A percentile compares a stretch with the other conserved stretches of the same genome.
These are phyloP conservation scores for Trypanosoma conorhini DNA, from an alignment of 208 protist genomes.

Conservation along the genomic window DNA sequence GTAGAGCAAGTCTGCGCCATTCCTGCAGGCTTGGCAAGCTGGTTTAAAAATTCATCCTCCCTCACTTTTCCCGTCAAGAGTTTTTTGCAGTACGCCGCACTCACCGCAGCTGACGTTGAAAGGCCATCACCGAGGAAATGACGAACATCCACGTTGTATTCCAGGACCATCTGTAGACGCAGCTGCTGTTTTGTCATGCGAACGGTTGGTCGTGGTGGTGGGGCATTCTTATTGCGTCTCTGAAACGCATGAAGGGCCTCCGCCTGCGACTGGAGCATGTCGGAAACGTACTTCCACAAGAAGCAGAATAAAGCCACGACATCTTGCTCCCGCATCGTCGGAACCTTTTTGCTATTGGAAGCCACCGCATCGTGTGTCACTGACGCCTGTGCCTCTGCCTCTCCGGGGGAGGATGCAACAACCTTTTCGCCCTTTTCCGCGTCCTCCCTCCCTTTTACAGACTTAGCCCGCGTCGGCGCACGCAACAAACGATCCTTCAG, in stretches of 20 bases:
- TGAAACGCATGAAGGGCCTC: slow-evolving; percentile 13
- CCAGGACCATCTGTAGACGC: slow-evolving; percentile 33
- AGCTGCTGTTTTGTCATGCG: slow-evolving; percentile 37
- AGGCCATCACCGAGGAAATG: slow-evolving; percentile 29
- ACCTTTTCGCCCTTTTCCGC: background rate
- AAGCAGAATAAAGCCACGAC: slow-evolving; percentile 32
- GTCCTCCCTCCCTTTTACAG: background rate
- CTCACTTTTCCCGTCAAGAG: slow-evolving; percentile 20
- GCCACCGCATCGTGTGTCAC: background rate
- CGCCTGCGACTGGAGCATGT: slow-evolving; percentile 23
- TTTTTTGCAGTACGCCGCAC: slow-evolving; percentile 11
- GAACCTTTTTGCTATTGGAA: background rate
- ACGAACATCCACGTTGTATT: slow-evolving; percentile 33
- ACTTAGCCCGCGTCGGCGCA: background rate
- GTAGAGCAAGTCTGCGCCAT: slow-evolving; percentile 33
- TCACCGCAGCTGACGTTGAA: slow-evolving; percentile 6
- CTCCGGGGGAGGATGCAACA: background rate
- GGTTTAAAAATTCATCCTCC: slow-evolving; percentile 36
- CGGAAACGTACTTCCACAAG: slow-evolving; percentile 25
- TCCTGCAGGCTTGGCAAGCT: slow-evolving; percentile 31
- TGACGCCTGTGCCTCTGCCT: background rate
- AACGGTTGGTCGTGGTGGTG: slow-evolving; percentile 4
- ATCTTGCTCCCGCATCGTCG: slow-evolving; percentile 11
- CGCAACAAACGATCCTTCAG: slow-evolving; percentile 30
- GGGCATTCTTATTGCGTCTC: background rate